phyloP scores from a whole-genome alignment of 768 basidiomycete genomes.

The Multifurca ochricompacta region DNA sequence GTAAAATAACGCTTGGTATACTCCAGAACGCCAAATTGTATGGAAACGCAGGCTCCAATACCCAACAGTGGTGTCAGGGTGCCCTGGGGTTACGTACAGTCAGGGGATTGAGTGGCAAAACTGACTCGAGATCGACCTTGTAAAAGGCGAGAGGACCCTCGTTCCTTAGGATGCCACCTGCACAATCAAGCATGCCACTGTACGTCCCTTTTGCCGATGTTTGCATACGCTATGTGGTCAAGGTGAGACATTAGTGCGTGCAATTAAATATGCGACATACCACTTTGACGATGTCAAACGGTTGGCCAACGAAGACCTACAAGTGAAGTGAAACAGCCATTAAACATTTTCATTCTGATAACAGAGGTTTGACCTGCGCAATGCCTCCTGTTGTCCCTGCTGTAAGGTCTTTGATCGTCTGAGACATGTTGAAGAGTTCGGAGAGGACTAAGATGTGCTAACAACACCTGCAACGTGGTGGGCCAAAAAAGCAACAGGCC shows the following conservation, averaged over 20 bases:
- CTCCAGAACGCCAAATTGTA: slow-evolving; percentile 90
- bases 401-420: slow-evolving; percentile 78
- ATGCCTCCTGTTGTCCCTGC: slow-evolving; percentile 91
- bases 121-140: slow-evolving; percentile 48
- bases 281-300: slow-evolving; percentile 97
- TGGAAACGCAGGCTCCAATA: slow-evolving; percentile 91
- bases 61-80: slow-evolving; percentile 85
- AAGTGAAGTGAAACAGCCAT: slow-evolving; percentile 11
- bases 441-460: not conserved
- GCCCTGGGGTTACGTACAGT: slow-evolving; percentile 42
- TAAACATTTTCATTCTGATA: not conserved
- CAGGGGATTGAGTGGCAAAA: not conserved
- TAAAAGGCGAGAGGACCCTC: slow-evolving; percentile 94
- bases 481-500: slow-evolving; percentile 14
- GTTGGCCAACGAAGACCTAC: slow-evolving; percentile 87
- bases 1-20: slow-evolving; percentile 76
- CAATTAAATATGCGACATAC: slow-evolving; percentile 40
- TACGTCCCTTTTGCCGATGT: slow-evolving; percentile 88
- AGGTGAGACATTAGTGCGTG: slow-evolving; percentile 15
- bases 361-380: slow-evolving; percentile 52
- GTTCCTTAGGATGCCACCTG: slow-evolving; percentile 80
- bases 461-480: not conserved
- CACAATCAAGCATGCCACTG: slow-evolving; percentile 80
- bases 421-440: slow-evolving; percentile 30
- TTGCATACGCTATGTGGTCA: slow-evolving; percentile 71